Percentiles rank a stretch among this genome's conserved stretches.
phyloP scores from a whole-genome alignment of 768 basidiomycete species.

The Amanita subjunquillea region DNA sequence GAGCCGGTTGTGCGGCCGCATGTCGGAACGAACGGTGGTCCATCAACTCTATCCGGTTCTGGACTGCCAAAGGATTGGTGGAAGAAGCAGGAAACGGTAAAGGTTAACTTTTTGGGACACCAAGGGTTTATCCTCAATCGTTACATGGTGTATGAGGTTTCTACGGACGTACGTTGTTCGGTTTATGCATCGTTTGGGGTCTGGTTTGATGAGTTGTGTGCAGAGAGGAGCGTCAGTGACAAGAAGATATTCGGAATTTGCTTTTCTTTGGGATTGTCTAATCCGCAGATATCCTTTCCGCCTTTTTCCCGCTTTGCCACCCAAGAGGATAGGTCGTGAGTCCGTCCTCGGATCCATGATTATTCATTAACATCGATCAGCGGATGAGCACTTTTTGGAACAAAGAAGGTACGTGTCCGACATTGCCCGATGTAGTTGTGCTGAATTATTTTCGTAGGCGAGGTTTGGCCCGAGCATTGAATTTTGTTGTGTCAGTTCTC shows the following conservation, averaged over 20 bases:
- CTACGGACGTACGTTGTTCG: slow-evolving; percentile 51
- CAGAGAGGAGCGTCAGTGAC: slow-evolving; percentile 62
- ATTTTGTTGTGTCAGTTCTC: slow-evolving; percentile 59
- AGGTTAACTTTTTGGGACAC: slow-evolving; percentile 69
- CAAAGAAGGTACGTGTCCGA: slow-evolving; percentile 53
- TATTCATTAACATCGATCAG: slow-evolving; percentile 17
- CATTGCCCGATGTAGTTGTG: neutral
- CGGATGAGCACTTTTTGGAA: slow-evolving; percentile 86
- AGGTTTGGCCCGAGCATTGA: slow-evolving; percentile 72
- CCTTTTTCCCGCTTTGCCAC: slow-evolving; percentile 76
- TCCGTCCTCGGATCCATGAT: slow-evolving; percentile 7
- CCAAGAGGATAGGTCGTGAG: slow-evolving; percentile 87
- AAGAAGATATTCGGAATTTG: slow-evolving; percentile 90
- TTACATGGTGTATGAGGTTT: slow-evolving; percentile 76
- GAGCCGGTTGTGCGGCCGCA: slow-evolving; percentile 9
- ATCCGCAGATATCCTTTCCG: slow-evolving; percentile 89
- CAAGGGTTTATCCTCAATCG: slow-evolving; percentile 90
- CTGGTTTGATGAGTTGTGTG: slow-evolving; percentile 4
- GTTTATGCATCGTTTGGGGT: neutral
- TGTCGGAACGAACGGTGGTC: slow-evolving; percentile 30
- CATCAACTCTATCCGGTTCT: slow-evolving; percentile 56
- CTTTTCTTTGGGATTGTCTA: slow-evolving; percentile 81
- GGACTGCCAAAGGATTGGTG: slow-evolving; percentile 80
- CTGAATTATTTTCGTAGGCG: slow-evolving; percentile 34
- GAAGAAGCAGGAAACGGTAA: slow-evolving; percentile 68